Base-by-base conservation (phyloP, 768 basidiomycete species). In the Candolleomyces aberdarensis region DNA sequence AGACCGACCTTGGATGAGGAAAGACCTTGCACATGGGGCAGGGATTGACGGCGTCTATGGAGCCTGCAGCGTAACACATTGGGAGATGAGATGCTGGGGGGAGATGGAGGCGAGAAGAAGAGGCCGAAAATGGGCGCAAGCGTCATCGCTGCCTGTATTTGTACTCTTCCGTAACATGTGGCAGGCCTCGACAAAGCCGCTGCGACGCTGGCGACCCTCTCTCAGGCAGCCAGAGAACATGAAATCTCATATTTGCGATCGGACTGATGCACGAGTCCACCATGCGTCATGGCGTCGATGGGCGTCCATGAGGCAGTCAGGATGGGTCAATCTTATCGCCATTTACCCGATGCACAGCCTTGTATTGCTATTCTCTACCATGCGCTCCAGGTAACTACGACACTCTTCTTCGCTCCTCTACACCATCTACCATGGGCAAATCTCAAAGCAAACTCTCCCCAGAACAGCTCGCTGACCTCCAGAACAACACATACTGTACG, bases 401-500 rank as follows among this genome's bases (percentile, higher is more conserved):
- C 66, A 53, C 57, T 59, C 59, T 59, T 57, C 58, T 50, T 55
- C 60, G 56, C 68, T 62, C 62, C 62, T 67, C 63, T 51, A 64
- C 64, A 69, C 60, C 58, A 39, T 47, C 47, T 60, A 83, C 73
- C 72, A 98, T 98, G 97, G 97, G 97, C 75, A 98, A 98, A 80
- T 91, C 93, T 39, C 95, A 98, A 76, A 92, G 89, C 67, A 99
- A 98, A 76, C 85, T 99, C 50, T 89, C 93, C 14, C 87, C 90
- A 47, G 96, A 98, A 63, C 94, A 98, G 76, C 87, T 99, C 63
- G 81, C 88, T 17, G 94, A 96, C 70, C 87, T 99, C 55, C 96
- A 98, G 79, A 96, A 95, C 85, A 91, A 94, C 76, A 99, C 97
- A 0, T 96, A 98, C 73, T 98, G 97, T 96, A 67, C 72, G 84